phyloP scores from a whole-genome alignment of 2,329 filamentous ascomycete species.

The Fusarium illudens region DNA sequence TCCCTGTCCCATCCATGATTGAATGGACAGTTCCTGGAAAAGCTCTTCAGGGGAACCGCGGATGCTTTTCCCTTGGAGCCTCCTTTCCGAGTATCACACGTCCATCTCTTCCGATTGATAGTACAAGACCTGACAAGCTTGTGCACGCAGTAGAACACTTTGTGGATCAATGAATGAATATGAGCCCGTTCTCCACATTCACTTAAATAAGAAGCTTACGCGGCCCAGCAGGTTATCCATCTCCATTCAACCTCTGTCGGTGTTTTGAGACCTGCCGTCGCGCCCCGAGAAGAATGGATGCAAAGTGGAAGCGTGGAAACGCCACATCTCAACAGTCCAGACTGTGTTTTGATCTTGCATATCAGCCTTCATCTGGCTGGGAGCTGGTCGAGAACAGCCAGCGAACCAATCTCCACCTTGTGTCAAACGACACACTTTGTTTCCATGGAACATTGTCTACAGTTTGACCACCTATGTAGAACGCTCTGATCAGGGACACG shows the following conservation, averaged over 20 bases:
- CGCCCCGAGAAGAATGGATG: neutral
- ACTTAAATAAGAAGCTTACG: conserved; percentile 6
- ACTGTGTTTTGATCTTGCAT: neutral
- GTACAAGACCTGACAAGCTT: neutral
- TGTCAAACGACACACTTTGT: neutral
- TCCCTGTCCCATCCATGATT: neutral
- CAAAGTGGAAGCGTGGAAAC: neutral
- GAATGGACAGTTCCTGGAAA: neutral
- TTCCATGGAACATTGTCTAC: neutral
- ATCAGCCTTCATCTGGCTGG: neutral
- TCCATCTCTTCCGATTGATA: neutral
- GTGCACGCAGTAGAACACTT: neutral
- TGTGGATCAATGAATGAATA: neutral
- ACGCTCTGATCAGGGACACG: neutral
- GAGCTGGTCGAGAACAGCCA: neutral
- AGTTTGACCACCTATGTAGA: neutral
- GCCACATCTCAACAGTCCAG: neutral
- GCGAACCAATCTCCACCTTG: neutral
- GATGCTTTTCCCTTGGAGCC: neutral
- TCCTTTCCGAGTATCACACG: neutral
- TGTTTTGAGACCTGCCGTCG: no score
- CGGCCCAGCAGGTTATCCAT: neutral
- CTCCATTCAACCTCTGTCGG: neutral
- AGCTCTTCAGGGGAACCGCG: neutral
- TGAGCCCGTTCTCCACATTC: neutral